These are phyloP conservation scores for Fusarium tricinctum DNA, from an alignment of 2,329 filamentous ascomycete species.

Conservation along the genomic window DNA sequence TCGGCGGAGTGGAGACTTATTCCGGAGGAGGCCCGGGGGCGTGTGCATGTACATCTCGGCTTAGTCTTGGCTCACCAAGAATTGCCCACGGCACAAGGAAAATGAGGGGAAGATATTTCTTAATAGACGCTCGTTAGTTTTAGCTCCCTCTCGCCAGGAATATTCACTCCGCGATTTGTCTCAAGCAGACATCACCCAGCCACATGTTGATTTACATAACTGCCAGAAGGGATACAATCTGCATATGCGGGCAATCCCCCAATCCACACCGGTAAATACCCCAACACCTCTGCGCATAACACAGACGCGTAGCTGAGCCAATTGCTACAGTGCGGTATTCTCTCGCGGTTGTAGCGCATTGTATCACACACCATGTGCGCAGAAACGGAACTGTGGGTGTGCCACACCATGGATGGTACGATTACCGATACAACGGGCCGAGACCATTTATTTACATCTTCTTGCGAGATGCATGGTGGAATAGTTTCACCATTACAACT, in stretches of 20 bases:
- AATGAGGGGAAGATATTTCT: neutral
- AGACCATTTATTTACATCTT: neutral
- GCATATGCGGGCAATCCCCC: conserved; percentile 6
- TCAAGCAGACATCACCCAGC: neutral
- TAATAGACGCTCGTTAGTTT: neutral
- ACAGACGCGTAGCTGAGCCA: neutral
- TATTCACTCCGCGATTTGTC: conserved; percentile 20
- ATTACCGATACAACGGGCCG: neutral
- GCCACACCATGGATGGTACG: neutral
- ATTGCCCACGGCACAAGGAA: too few relatives aligned
- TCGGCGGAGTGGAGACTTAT: conserved; percentile 9
- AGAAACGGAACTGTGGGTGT: neutral
- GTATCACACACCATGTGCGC: conserved; percentile 12
- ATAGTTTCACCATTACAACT: neutral
- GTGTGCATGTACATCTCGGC: neutral
- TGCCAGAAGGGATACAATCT: conserved; percentile 1
- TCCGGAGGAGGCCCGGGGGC: conserved; percentile 11
- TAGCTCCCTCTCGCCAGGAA: conserved; percentile 15
- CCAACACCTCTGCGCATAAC: neutral
- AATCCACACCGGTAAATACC: conserved; percentile 29
- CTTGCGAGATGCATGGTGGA: neutral
- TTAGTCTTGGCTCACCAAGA: neutral
- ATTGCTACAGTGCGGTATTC: neutral
- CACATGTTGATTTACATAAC: neutral
- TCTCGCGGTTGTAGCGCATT: neutral